Evolutionary conservation across 2,329 filamentous ascomycete species (phyloP), one percentile per base, ranked within the genome.

Genomic region (Diaporthe sp.): DNA sequence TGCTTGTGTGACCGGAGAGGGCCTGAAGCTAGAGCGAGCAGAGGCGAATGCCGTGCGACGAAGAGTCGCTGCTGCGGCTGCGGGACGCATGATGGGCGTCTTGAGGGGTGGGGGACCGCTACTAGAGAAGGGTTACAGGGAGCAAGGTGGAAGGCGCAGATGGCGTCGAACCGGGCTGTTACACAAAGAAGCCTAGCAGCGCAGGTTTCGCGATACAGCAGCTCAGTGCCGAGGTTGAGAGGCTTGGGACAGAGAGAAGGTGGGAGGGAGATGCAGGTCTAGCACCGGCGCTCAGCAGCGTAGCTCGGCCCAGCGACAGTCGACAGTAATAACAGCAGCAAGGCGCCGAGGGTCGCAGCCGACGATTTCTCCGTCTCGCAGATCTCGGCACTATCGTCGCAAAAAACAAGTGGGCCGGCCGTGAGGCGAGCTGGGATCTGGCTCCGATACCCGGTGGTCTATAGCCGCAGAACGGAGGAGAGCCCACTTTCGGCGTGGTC

Each of bases 61-160:
- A 31, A 77, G 55, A n/a, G 75, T 75, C 75, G 75, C 73, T 53
- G 73, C 75, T 67, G 75, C 75, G 44, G 75, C 75, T 31, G 75
- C 72, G 69, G 75, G 68, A 71, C 62, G 73, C 75, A 77, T 77
- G 73, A 58, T 68, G 68, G 42, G 57, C 37, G 51, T 3, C 25
- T 37, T 69, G 55, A n/a, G 28, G 62, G 49, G 57, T 61, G 70
- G 70, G 68, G 57, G 25, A 57, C 17, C 55, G 34, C 37, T 15
- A 28, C 44, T 22, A 62, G 57, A 46, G 44, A 61, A 62, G 44
- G 69, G 57, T 39, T 46, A 15, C 44, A 51, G 62, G 44, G 44
- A 51, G 39, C 25, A 46, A 65, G 59, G 39, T 25, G 51, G 17
- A 46, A 31, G 31, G 34, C 37, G 55, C 28, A 34, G 55, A 53